Evolutionary conservation across 768 basidiomycete genomes (phyloP).

Genomic region (Amanita pallidorosea): DNA sequence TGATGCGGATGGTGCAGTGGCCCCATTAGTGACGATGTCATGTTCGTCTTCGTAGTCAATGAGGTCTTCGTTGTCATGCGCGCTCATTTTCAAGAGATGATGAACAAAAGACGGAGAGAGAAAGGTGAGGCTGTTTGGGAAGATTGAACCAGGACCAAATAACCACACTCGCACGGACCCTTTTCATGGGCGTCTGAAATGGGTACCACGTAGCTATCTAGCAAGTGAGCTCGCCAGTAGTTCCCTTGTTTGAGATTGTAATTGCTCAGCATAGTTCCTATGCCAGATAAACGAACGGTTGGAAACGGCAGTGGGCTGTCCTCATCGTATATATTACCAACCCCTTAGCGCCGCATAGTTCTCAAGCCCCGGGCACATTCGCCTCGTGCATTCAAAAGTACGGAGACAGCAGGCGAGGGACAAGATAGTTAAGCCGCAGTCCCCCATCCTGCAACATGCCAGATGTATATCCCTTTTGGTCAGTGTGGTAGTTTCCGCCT

Average conservation of each 20-base stretch:
- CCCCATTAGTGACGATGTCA: conserved; percentile 58
- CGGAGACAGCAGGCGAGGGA: background rate
- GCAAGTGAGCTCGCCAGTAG: background rate
- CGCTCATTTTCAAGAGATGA: conserved; percentile 44
- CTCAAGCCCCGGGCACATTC: too few species aligned
- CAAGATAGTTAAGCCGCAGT: background rate
- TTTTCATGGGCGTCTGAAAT: background rate
- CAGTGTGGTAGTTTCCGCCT: conserved; percentile 10
- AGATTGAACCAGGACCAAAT: conserved; percentile 21
- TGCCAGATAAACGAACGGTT: background rate
- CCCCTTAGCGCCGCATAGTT: background rate
- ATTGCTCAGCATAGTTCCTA: too few species aligned
- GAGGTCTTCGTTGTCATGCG: conserved; percentile 82
- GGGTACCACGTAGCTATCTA: background rate
- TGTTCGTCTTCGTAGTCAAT: conserved; percentile 94
- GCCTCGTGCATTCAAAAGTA: background rate
- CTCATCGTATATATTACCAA: background rate
- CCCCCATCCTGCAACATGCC: conserved; percentile 1
- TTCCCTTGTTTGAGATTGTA: background rate
- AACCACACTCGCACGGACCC: conserved; percentile 27
- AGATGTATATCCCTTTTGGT: conserved; percentile 41
- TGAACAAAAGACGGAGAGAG: conserved; percentile 9
- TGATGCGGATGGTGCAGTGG: conserved; percentile 30
- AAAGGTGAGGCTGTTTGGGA: conserved; percentile 13
- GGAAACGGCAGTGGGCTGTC: background rate